Evolutionary conservation across 2,329 filamentous ascomycete species (phyloP).

Genomic region (Dactylellina leptospora): DNA sequence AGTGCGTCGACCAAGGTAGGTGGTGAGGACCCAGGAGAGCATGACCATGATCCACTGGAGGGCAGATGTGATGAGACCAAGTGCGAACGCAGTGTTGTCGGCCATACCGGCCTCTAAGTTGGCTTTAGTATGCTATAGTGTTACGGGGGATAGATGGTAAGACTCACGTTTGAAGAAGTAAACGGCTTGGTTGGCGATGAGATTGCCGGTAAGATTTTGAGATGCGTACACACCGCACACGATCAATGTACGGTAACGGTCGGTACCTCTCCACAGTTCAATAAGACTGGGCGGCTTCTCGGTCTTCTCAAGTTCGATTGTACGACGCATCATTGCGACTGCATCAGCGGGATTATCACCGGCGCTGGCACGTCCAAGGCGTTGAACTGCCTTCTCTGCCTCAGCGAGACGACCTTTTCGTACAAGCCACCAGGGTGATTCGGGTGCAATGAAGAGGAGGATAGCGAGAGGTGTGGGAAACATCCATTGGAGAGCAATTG

Average conservation of each 20-base stretch:
- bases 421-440: slow-evolving; percentile 61
- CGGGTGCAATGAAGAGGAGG: slow-evolving; percentile 66
- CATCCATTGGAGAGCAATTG: slow-evolving; percentile 79
- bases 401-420: slow-evolving; percentile 59
- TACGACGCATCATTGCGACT: slow-evolving; percentile 85
- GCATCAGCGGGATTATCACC: slow-evolving; percentile 61
- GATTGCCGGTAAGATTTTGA: slow-evolving; percentile 61
- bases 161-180: slow-evolving; percentile 64
- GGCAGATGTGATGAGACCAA: slow-evolving; percentile 69
- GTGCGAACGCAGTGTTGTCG: slow-evolving; percentile 59
- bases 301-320: slow-evolving; percentile 78
- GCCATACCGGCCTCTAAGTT: slow-evolving; percentile 63
- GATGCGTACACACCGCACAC: slow-evolving; percentile 65
- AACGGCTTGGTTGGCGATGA: slow-evolving; percentile 56
- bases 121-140: slow-evolving; percentile 57
- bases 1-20: slow-evolving; percentile 70
- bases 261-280: slow-evolving; percentile 82
- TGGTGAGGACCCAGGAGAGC: slow-evolving; percentile 73
- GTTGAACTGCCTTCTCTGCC: slow-evolving; percentile 59
- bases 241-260: slow-evolving; percentile 80
- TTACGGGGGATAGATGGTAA: slow-evolving; percentile 58
- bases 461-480: slow-evolving; percentile 74
- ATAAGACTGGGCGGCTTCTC: slow-evolving; percentile 77
- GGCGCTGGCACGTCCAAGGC: slow-evolving; percentile 64
- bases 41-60: slow-evolving; percentile 72